Base-by-base conservation (phyloP, 148 eudicot species). In the Amaranthus hypochondriacus region DNA sequence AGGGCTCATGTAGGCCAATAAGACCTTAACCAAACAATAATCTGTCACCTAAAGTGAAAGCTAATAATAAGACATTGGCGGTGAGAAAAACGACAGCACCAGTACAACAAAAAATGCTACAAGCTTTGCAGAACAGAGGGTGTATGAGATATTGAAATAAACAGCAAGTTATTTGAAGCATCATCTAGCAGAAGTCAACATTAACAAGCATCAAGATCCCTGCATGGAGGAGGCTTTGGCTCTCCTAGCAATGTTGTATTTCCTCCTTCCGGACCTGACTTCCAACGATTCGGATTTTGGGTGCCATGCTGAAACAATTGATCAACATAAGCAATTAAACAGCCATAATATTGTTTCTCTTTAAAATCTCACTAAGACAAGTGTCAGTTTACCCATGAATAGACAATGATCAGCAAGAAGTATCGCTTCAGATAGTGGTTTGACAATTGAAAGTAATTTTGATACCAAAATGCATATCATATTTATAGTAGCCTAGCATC, bases 131-230 rank as follows among this genome's bases (percentile, higher is more conserved):
- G 59, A 71, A 58, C 62, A n/a, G 70, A 56, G 66, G 73, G 56
- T 66, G 76, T 71, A 75, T 66, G 49, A 28, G 39, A 28, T 28
- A 9, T 62, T 60, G 76, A 60, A 76, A 59, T 67, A 54, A 66
- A 80, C 69, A 70, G 46, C 61, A 9, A 62, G 76, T 86, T 86
- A 89, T 87, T 87, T 60, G 69, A 71, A 68, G 58, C 10, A 59
- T 67, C 56, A 6, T 68, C 9, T 21, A 48, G 51, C 59, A 48
- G 68, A 72, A 48, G 66, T 51, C 60, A 69, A 67, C 21, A 65
- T 86, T 73, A 93, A 87, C 96, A 90, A 48, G 98, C 96, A 77
- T 93, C 96, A 75, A 93, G 89, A 81, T 93, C 93, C 71, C 96
- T 83, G 75, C 92, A 93, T 59, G 90, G 92, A 53, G 98, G 98